Evolutionary conservation across 2,329 filamentous ascomycete species (phyloP).

Genomic region (Lecanosticta acicola): DNA sequence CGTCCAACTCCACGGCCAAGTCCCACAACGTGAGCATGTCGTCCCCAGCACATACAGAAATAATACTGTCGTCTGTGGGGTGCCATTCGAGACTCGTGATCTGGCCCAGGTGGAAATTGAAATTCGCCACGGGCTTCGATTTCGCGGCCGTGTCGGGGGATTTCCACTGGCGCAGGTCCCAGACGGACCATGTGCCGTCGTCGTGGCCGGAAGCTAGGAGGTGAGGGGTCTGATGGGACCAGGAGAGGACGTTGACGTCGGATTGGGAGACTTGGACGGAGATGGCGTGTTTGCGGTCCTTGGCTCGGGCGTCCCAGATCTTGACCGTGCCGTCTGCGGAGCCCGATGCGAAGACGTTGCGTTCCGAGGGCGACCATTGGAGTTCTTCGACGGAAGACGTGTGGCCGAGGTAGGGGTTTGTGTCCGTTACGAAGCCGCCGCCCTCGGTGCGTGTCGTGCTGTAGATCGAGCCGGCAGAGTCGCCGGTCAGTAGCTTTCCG

Average conservation of each 20-base stretch:
- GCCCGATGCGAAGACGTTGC: slow-evolving; percentile 88
- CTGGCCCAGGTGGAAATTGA: slow-evolving; percentile 92
- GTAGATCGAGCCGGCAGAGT: slow-evolving; percentile 86
- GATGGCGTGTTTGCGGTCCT: slow-evolving; percentile 80
- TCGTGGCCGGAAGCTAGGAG: slow-evolving; percentile 89
- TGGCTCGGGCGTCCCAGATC: slow-evolving; percentile 91
- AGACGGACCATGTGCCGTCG: slow-evolving; percentile 89
- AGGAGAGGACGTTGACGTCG: slow-evolving; percentile 95
- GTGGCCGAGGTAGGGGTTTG: slow-evolving; percentile 76
- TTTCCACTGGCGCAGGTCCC: slow-evolving; percentile 96
- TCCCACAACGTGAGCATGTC: slow-evolving; percentile 96
- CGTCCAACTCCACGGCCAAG: slow-evolving; percentile 90
- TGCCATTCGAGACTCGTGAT: slow-evolving; percentile 97
- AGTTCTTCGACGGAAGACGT: slow-evolving; percentile 83
- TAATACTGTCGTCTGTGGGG: slow-evolving; percentile 90
- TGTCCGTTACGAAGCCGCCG: slow-evolving; percentile 84
- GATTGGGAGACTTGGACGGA: slow-evolving; percentile 75
- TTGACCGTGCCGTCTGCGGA: slow-evolving; percentile 92
- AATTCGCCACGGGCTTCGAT: slow-evolving; percentile 81
- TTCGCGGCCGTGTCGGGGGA: slow-evolving; percentile 41
- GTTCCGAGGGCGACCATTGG: slow-evolving; percentile 92
- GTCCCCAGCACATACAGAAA: slow-evolving; percentile 86
- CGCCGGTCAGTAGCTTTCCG: slow-evolving; percentile 85
- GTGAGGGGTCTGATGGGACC: slow-evolving; percentile 83
- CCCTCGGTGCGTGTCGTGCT: slow-evolving; percentile 79